Percentiles rank a stretch among this genome's conserved stretches.
phyloP scores from a whole-genome alignment of 2,329 filamentous ascomycete genomes.

The Aphanoascus verrucosus region DNA sequence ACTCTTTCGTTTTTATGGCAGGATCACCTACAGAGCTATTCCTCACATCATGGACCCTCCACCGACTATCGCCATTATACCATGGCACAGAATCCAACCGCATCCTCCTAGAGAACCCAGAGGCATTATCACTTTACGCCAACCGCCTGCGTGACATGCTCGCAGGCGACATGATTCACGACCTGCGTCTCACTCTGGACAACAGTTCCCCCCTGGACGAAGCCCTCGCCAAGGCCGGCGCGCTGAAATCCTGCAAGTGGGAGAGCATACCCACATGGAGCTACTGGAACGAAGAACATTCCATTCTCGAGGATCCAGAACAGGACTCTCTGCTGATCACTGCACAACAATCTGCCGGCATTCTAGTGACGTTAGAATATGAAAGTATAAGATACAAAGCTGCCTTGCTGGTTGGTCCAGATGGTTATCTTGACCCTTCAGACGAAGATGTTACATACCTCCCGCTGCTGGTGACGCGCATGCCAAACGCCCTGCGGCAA shows the following conservation, averaged over 20 bases:
- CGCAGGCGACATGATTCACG: slow-evolving; percentile 40
- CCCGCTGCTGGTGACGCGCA: slow-evolving; percentile 42
- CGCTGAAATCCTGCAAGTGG: slow-evolving; percentile 41
- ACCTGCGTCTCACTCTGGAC: slow-evolving; percentile 21
- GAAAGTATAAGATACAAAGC: slow-evolving; percentile 42
- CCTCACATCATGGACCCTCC: slow-evolving; percentile 44
- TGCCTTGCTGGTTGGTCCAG: slow-evolving; percentile 35
- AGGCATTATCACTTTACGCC: slow-evolving; percentile 37
- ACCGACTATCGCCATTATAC: slow-evolving; percentile 46
- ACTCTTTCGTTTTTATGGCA: slow-evolving; percentile 9
- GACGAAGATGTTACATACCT: slow-evolving; percentile 36
- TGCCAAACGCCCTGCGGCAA: slow-evolving; percentile 41
- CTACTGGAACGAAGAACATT: slow-evolving; percentile 21
- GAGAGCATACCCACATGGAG: slow-evolving; percentile 27
- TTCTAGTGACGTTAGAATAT: slow-evolving; percentile 42
- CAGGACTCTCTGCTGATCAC: slow-evolving; percentile 19
- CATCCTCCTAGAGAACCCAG: slow-evolving; percentile 26
- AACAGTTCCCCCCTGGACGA: slow-evolving; percentile 24
- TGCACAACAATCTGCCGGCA: slow-evolving; percentile 31
- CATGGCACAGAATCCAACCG: slow-evolving; percentile 31
- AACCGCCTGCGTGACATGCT: slow-evolving; percentile 40
- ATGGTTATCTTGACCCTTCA: slow-evolving; percentile 8
- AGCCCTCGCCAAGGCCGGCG: slow-evolving; percentile 36
- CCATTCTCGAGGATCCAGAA: slow-evolving; percentile 17
- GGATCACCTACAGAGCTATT: slow-evolving; percentile 28